These are phyloP conservation scores for Fagopyrum esculentum DNA, from an alignment of 148 eudicot species.

Conservation along the genomic window DNA sequence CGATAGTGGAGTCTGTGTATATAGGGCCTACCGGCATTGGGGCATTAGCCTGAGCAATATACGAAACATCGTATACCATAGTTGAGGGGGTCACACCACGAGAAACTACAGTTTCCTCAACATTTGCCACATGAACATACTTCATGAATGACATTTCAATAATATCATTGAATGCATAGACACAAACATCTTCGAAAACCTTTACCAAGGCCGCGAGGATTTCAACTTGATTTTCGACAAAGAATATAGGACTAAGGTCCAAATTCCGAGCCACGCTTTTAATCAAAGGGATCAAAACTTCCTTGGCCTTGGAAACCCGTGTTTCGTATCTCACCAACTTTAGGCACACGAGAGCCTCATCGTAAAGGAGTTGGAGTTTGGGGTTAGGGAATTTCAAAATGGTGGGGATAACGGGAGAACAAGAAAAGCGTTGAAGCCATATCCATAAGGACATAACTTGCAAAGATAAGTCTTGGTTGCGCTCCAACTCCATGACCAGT, in stretches of 20 bases:
- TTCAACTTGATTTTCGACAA: slow-evolving; percentile 17
- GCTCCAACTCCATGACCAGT: slow-evolving; percentile 16
- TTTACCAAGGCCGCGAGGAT: slow-evolving; percentile 16
- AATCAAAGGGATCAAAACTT: slow-evolving; percentile 15
- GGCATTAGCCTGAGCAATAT: neutral
- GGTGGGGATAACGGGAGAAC: neutral
- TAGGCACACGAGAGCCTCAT: slow-evolving; percentile 22
- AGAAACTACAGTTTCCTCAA: neutral
- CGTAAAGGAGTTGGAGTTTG: slow-evolving; percentile 8
- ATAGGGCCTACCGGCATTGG: neutral
- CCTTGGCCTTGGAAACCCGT: neutral
- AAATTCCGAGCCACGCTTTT: slow-evolving; percentile 16
- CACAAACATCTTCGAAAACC: slow-evolving; percentile 18
- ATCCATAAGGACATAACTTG: slow-evolving; percentile 27
- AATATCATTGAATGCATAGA: slow-evolving; percentile 29
- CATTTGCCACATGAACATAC: neutral
- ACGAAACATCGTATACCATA: neutral
- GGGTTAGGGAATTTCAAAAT: slow-evolving; percentile 7
- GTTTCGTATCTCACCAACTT: slow-evolving; percentile 12
- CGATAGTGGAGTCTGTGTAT: neutral
- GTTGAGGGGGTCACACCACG: neutral
- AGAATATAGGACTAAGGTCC: slow-evolving; percentile 2
- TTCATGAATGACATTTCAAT: slow-evolving; percentile 3
- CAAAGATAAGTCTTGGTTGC: slow-evolving; percentile 25
- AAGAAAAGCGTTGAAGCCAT: slow-evolving; percentile 27